Conservation (phyloP, 108 stramenopile genomes). For the Pseudonitzschia pungens region DNA sequence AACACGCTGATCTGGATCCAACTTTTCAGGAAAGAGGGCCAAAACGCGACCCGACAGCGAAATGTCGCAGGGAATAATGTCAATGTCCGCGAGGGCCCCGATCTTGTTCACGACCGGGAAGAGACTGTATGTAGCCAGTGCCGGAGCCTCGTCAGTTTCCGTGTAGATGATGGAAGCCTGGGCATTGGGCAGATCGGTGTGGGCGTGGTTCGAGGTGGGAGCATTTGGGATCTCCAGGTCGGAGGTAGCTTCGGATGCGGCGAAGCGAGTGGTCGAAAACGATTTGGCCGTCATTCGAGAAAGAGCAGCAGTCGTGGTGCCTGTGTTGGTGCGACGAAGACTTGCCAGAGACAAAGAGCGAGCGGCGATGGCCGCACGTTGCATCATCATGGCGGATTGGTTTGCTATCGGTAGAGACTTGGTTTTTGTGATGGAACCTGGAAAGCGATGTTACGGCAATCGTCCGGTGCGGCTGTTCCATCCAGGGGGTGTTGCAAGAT, state of each 20-base stretch:
- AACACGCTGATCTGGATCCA: constrained; percentile 76
- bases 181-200: constrained; percentile 57
- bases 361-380: constrained; percentile 12
- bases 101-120: constrained; percentile 85
- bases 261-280: constrained; percentile 7
- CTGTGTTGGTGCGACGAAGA: background rate
- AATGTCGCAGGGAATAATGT: constrained; percentile 85
- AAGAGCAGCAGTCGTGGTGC: background rate
- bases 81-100: constrained; percentile 64
- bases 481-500: background rate
- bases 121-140: constrained; percentile 86
- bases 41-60: constrained; percentile 85
- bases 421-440: background rate
- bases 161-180: constrained; percentile 88
- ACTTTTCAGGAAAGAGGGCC: constrained; percentile 78
- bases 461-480: too few relatives aligned
- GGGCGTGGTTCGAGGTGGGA: constrained; percentile 80
- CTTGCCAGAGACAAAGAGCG: constrained; percentile 4
- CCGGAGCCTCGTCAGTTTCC: constrained; percentile 92
- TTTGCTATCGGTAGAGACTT: background rate
- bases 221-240: constrained; percentile 49
- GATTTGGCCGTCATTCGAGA: background rate
- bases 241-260: constrained; percentile 11
- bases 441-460: background rate
- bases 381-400: constrained; percentile 13